Evolutionary conservation across 2,329 filamentous ascomycete genomes (phyloP).

Genomic region (Ascochyta pisi): DNA sequence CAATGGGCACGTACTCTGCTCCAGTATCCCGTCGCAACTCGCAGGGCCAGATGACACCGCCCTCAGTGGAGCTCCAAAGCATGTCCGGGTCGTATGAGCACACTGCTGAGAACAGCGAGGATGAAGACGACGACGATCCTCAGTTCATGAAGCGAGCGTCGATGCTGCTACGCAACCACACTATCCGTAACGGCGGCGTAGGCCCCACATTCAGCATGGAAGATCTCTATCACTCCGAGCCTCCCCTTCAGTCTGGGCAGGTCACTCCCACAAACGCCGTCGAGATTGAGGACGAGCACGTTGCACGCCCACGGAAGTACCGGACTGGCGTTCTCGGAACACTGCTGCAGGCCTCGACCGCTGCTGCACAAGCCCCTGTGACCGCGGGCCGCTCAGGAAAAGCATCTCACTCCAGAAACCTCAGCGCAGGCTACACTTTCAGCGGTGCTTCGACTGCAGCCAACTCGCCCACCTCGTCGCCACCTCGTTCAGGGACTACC

Average conservation of each 20-base stretch:
- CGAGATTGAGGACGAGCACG: conserved; percentile 66
- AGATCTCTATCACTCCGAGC: conserved; percentile 42
- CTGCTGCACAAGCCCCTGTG: conserved; percentile 19
- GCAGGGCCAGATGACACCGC: conserved; percentile 34
- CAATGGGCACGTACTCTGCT: conserved; percentile 46
- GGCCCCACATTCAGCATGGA: conserved; percentile 29
- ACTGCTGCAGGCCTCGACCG: conserved; percentile 62
- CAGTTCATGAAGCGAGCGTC: conserved; percentile 53
- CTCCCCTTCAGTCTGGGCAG: conserved; percentile 52
- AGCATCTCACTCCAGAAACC: conserved; percentile 30
- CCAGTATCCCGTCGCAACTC: conserved; percentile 47
- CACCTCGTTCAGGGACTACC: conserved; percentile 51
- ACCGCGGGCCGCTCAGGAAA: conserved; percentile 16
- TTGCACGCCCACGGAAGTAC: conserved; percentile 71
- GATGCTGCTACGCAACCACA: conserved; percentile 44
- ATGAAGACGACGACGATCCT: conserved; percentile 38
- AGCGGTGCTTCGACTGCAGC: conserved; percentile 45
- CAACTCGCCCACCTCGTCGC: conserved; percentile 49
- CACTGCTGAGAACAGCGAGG: conserved; percentile 33
- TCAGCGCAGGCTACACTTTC: conserved; percentile 34
- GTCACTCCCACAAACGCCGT: conserved; percentile 56
- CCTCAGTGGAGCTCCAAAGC: conserved; percentile 27
- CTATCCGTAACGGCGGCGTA: conserved; percentile 25
- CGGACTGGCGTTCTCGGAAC: conserved; percentile 76
- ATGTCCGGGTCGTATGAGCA: conserved; percentile 27